Conservation (phyloP, 1,284 basidiomycete genomes). For the Heterobasidion annosum region DNA sequence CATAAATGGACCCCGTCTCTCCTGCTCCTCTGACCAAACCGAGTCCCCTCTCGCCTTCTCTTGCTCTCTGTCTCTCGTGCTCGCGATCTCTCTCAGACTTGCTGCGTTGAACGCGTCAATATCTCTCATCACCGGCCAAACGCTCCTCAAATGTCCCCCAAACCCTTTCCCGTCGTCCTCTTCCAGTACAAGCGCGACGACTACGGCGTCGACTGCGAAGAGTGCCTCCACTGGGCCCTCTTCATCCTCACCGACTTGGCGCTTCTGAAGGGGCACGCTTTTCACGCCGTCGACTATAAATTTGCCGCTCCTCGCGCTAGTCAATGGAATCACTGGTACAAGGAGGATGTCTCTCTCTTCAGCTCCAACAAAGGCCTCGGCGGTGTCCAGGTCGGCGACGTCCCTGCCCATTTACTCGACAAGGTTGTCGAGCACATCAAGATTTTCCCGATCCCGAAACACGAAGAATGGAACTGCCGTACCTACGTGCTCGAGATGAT, state of each 20-base stretch:
- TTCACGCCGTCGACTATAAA: no score
- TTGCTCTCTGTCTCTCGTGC: neutral
- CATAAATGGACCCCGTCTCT: neutral
- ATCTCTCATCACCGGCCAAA: neutral
- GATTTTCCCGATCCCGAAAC: neutral
- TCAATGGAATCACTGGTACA: neutral
- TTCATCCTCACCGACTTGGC: neutral
- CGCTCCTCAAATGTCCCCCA: neutral
- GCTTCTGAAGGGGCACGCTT: no score
- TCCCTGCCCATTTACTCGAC: no score
- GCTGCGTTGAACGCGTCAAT: neutral
- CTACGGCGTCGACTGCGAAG: neutral
- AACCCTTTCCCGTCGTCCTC: neutral
- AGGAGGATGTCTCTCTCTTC: neutral
- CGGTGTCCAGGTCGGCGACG: neutral
- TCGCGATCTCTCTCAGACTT: neutral
- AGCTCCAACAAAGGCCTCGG: neutral
- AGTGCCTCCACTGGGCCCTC: neutral
- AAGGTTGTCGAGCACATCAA: neutral
- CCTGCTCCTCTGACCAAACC: neutral
- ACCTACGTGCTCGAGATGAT: neutral
- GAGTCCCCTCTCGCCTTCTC: neutral
- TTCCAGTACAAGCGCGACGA: slow-evolving; percentile 2
- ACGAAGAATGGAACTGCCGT: neutral
- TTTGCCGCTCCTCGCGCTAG: neutral